Evolutionary conservation across 176 grass and related monocot species (phyloP).

Genomic region (Rhynchospora breviuscula): DNA sequence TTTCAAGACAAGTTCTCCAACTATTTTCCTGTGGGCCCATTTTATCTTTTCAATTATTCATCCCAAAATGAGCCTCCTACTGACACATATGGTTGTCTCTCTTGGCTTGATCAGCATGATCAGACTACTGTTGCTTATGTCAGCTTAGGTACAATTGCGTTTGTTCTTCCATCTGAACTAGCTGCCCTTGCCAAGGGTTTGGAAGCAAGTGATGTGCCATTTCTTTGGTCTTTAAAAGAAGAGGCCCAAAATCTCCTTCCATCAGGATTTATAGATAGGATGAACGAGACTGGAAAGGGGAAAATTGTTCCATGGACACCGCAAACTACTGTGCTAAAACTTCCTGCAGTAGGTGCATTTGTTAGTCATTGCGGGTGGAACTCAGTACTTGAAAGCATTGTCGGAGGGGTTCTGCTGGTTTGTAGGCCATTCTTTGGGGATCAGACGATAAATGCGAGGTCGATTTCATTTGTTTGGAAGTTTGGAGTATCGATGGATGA

Average conservation of each 20-base stretch:
- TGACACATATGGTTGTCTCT: conserved; percentile 8
- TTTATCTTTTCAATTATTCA: conserved; percentile 13
- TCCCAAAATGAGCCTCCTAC: not conserved
- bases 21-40: conserved; percentile 18
- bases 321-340: conserved; percentile 16
- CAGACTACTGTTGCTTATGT: conserved; percentile 25
- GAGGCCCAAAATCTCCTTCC: conserved; percentile 2
- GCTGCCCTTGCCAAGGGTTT: conserved; percentile 19
- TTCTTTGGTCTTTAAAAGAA: conserved; percentile 34
- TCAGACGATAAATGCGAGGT: conserved; percentile 21
- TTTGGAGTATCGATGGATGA: conserved; percentile 12
- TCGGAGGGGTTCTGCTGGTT: conserved; percentile 21
- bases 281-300: conserved; percentile 7
- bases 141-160: conserved; percentile 17
- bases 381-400: conserved; percentile 22
- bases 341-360: conserved; percentile 20
- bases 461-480: conserved; percentile 21
- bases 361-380: conserved; percentile 36
- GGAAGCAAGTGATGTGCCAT: conserved; percentile 25
- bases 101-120: conserved; percentile 27
- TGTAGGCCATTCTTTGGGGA: conserved; percentile 32
- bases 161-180: not conserved
- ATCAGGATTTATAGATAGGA: conserved; percentile 17
- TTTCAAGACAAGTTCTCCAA: not conserved
- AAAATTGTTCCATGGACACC: conserved; percentile 27